Evolutionary conservation across 805 yeast species (phyloP), one percentile per base, ranked within the genome.

Genomic region (Lipomyces sp.): DNA sequence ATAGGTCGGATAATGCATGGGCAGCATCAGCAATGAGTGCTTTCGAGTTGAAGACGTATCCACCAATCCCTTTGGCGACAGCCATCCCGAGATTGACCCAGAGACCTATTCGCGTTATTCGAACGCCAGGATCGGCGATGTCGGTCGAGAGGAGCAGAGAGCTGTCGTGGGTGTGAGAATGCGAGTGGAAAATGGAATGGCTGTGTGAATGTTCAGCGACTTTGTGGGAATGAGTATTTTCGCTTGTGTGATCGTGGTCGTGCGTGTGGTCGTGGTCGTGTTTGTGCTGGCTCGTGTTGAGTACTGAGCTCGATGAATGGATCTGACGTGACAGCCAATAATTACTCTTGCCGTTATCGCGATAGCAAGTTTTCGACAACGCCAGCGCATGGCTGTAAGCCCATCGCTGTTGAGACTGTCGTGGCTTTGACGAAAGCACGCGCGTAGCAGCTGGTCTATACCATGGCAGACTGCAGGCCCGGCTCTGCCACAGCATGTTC

Each of bases 21-120:
- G 92, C 88, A 0, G 98, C 93, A 78, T 95, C 99, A 0, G 99
- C 99, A 59, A 93, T 76, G 64, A 95, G 83, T 1, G 98, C 93
- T 76, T 93, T 97, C 0, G 99, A 95, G 77, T 95, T 97, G 84
- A 95, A 95, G 50, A 87, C 87, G 18, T 91, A 81, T 6, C 99
- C 99, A 37, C 98, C 98, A 30, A 87, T 77, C 34, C 92, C 93
- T 77, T 95, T 95, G 39, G 93, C 88, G 1, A 85, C 80, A 0
- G 97, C 98, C 88, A 95, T 88, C 13, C 90, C 87, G 11, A 91
- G 86, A 75, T 95, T 95, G 54, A 90, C 91, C 35, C 87, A 78
- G 53, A 94, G 82, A 0, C 99, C 99, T 60, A 94, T 81, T 90
- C 97, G 90, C 0, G 99, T 94, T 72, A 94, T 92, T 72, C 95